phyloP scores from a whole-genome alignment of 257 asterid genomes.

The Gentiana macrophylla region DNA sequence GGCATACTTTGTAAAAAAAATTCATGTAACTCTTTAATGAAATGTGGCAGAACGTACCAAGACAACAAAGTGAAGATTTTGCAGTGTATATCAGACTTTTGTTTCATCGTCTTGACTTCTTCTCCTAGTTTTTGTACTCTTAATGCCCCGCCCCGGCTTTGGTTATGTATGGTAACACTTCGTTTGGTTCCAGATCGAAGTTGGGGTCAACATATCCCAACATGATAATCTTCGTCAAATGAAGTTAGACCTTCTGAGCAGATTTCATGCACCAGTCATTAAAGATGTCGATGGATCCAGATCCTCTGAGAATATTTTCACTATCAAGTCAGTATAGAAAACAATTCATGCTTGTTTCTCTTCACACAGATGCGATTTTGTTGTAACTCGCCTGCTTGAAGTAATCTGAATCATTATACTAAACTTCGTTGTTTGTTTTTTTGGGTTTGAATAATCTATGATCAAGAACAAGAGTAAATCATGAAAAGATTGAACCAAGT shows the following conservation, averaged over 20 bases:
- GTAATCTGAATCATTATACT: too few relatives aligned
- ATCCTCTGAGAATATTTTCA: conserved; percentile 39
- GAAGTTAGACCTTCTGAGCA: conserved; percentile 54
- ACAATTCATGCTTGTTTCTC: not conserved
- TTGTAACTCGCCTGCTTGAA: too few relatives aligned
- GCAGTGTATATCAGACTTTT: too few relatives aligned
- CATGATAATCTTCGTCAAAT: conserved; percentile 35
- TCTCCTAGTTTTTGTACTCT: not conserved
- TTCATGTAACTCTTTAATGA: too few relatives aligned
- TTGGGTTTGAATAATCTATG: too few relatives aligned
- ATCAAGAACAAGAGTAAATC: too few relatives aligned
- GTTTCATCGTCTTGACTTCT: not conserved
- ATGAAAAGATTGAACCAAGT: too few relatives aligned
- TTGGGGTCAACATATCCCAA: conserved; percentile 42
- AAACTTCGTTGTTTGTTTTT: too few relatives aligned
- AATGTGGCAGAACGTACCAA: too few relatives aligned
- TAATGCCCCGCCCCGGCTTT: not conserved
- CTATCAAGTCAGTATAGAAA: conserved; percentile 35
- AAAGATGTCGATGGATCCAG: conserved; percentile 38
- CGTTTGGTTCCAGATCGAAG: conserved; percentile 33
- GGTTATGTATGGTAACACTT: conserved; percentile 1
- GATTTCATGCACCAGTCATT: conserved; percentile 25
- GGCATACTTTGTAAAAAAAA: too few relatives aligned
- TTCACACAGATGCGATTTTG: too few relatives aligned
- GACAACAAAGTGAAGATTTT: too few relatives aligned